Evolutionary conservation across 495 filamentous ascomycete species (phyloP).

Genomic region (Penicillium fimorum): DNA sequence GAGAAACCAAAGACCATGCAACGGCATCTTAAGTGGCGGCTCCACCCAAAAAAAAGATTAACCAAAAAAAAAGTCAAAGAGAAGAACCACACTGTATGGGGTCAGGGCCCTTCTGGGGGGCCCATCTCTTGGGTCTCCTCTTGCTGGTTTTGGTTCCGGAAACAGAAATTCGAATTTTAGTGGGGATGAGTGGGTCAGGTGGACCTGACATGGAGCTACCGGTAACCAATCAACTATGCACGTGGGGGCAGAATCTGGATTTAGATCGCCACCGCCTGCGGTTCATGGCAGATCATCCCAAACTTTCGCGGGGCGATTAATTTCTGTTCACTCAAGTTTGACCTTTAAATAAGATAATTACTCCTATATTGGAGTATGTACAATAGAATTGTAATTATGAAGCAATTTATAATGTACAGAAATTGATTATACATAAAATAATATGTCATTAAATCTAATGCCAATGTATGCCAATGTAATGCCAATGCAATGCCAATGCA

Average conservation of each 20-base stretch:
- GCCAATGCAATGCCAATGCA: neutral
- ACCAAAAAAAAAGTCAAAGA: slow-evolving; percentile 14
- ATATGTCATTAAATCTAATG: neutral
- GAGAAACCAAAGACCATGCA: slow-evolving; percentile 11
- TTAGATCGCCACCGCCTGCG: slow-evolving; percentile 5
- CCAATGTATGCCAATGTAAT: neutral
- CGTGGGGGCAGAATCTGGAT: slow-evolving; percentile 27
- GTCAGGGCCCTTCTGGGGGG: neutral
- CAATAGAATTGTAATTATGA: neutral
- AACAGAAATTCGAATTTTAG: slow-evolving; percentile 1
- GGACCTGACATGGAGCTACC: slow-evolving; percentile 3
- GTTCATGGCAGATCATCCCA: slow-evolving; percentile 10
- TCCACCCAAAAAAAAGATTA: slow-evolving; percentile 12
- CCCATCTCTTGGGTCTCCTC: neutral
- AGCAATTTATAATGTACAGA: neutral
- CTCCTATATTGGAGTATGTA: neutral
- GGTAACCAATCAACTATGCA: slow-evolving; percentile 22
- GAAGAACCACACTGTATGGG: neutral
- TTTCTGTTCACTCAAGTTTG: neutral
- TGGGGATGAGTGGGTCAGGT: neutral
- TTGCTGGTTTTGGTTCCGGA: slow-evolving; percentile 2
- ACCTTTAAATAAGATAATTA: neutral
- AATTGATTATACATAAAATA: neutral
- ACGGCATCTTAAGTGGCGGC: slow-evolving; percentile 22
- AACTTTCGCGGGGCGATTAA: slow-evolving; percentile 1